Base-by-base conservation (phyloP, 1,284 basidiomycete genomes). In the Cryptococcus sp. region DNA sequence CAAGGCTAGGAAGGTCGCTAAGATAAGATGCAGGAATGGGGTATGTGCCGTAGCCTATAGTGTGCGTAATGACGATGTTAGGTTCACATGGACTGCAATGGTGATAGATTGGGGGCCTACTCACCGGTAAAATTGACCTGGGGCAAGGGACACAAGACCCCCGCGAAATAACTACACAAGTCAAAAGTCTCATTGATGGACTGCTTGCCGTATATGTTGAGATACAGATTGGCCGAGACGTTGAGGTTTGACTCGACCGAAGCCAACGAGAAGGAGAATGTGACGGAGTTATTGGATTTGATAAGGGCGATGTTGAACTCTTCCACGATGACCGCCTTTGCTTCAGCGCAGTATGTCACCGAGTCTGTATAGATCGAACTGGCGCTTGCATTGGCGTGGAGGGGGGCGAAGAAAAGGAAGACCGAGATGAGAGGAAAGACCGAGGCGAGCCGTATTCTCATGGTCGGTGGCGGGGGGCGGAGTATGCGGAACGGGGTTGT, bases 131-230 rank as follows among this genome's bases (percentile, higher is more conserved):
- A 92, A 71, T 91, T 89, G 81, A 91, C 89, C 69, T 84, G 83
- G 1, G 92, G 92, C 3, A 95, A 82, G 0, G 92, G 91, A 73
- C 93, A 96, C 13, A 95, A 81, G n/a, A 86, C 87, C 39, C 90
- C 90, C 58, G 80, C 75, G 27, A 93, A 82, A 45, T 90, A 82
- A 55, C 80, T 80, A 81, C 93, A 95, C 35, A 95, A 68, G 60
- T 81, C 67, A 64, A 93, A 78, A 17, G 89, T 89, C 65, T 87
- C 71, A 72, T 94, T 94, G 67, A 93, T 69, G 15, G 87, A 84
- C 44, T 85, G 82, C 74, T 86, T 84, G 59, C 91, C 92, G 67
- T 94, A 95, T 20, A 88, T 87, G 62, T 90, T 89, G 69, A 93
- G 76, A 65, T 89, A 82, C 52, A 95, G 78, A 67, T 88, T 88